A percentile compares a stretch with the other conserved stretches of the same genome.
Conservation (phyloP, 345 rosid species). For the Noccaea caerulescens region DNA sequence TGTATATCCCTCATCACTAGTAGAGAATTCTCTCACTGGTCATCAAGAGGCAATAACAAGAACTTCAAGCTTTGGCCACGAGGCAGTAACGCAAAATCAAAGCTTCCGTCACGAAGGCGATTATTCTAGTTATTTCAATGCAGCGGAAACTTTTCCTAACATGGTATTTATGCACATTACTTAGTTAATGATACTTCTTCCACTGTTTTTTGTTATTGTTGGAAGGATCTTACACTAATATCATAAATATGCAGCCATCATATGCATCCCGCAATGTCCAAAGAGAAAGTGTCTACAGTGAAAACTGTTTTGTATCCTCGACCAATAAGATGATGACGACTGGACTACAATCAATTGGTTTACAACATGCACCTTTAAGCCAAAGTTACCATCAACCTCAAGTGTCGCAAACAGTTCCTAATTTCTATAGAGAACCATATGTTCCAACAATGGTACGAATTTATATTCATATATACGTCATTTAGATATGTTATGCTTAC, state of each 20-base stretch:
- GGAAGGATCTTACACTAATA: not conserved
- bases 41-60: constrained; percentile 21
- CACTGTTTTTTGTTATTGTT: not conserved
- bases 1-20: not conserved
- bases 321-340: constrained; percentile 5
- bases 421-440: constrained; percentile 3
- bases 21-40: constrained; percentile 5
- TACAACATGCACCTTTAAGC: constrained; percentile 9
- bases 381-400: constrained; percentile 23
- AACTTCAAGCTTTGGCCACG: constrained; percentile 12
- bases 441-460: constrained; percentile 24
- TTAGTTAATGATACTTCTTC: not conserved
- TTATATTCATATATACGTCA: not conserved
- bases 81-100: constrained; percentile 29
- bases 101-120: not conserved
- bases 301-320: not conserved
- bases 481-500: not conserved
- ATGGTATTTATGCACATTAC: constrained; percentile 14
- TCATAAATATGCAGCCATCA: constrained; percentile 24
- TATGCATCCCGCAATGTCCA: not conserved
- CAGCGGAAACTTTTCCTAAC: not conserved
- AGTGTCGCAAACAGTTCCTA: constrained; percentile 1
- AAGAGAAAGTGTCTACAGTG: constrained; percentile 14
- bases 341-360: constrained; percentile 12
- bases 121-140: not conserved